Conservation (phyloP, 345 rosid genomes). For the Camelina laxa region DNA sequence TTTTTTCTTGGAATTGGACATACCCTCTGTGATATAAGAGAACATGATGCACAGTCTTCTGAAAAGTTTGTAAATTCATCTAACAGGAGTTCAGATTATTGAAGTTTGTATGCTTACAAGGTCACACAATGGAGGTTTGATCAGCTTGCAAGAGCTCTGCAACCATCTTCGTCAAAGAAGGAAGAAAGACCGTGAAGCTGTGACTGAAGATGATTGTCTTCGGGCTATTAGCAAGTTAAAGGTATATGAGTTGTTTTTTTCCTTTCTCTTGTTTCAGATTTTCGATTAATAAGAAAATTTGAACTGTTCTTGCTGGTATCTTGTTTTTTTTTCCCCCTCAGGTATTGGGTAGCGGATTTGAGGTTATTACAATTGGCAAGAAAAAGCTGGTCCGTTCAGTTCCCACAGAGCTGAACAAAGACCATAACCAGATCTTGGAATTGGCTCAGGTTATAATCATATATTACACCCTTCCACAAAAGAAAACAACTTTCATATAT, state of each 20-base stretch:
- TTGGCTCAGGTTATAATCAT: slow-evolving; percentile 67
- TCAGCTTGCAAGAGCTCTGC: slow-evolving; percentile 83
- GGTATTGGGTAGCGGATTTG: slow-evolving; percentile 89
- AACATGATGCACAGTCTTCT: background rate
- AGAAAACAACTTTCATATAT: background rate
- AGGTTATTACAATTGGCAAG: slow-evolving; percentile 87
- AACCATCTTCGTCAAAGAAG: slow-evolving; percentile 70
- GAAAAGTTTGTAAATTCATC: slow-evolving; percentile 42
- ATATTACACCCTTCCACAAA: background rate
- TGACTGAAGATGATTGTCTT: slow-evolving; percentile 93
- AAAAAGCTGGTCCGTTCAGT: slow-evolving; percentile 89
- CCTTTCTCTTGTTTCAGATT: background rate
- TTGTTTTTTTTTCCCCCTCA: slow-evolving; percentile 32
- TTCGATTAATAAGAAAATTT: background rate
- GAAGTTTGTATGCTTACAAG: slow-evolving; percentile 95
- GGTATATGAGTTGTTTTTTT: slow-evolving; percentile 46
- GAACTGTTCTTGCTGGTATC: background rate
- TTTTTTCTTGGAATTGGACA: background rate
- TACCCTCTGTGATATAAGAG: background rate
- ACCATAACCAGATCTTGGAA: slow-evolving; percentile 89
- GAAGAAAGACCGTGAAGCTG: slow-evolving; percentile 76
- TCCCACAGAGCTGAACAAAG: slow-evolving; percentile 92
- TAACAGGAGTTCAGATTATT: slow-evolving; percentile 89
- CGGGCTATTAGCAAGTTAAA: slow-evolving; percentile 93
- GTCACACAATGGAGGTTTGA: slow-evolving; percentile 85